phyloP scores from a whole-genome alignment of 768 basidiomycete genomes.

The Lanmaoa pseudosensibilis region DNA sequence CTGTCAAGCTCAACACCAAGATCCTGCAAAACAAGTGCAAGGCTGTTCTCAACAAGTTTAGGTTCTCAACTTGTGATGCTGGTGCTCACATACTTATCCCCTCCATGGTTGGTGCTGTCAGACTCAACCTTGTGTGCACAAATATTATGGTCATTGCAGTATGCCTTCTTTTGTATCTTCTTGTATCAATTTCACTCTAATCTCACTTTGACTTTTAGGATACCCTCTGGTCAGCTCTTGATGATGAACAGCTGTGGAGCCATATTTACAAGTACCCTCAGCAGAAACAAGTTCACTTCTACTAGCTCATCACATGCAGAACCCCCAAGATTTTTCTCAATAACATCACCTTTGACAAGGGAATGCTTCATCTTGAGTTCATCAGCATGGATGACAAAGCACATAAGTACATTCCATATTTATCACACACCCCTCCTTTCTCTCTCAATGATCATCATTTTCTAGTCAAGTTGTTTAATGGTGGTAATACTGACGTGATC shows the following conservation, averaged over 20 bases:
- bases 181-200: no score
- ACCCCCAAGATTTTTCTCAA: constrained; percentile 25
- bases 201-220: constrained; percentile 1
- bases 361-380: background rate
- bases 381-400: no score
- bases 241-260: constrained; percentile 22
- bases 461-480: no score
- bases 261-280: constrained; percentile 16
- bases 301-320: constrained; percentile 8
- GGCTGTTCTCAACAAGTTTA: background rate
- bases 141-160: background rate
- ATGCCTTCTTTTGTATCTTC: no score
- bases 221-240: constrained; percentile 2
- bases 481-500: no score
- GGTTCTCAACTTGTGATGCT: background rate
- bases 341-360: constrained; percentile 24
- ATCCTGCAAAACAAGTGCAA: background rate
- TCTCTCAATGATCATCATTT: no score
- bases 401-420: no score
- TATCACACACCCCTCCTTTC: no score
- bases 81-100: background rate
- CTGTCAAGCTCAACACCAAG: background rate
- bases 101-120: background rate
- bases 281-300: constrained; percentile 21
- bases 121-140: background rate